phyloP scores from a whole-genome alignment of 805 yeast genomes.

The Schizosaccharomyces octosporus region DNA sequence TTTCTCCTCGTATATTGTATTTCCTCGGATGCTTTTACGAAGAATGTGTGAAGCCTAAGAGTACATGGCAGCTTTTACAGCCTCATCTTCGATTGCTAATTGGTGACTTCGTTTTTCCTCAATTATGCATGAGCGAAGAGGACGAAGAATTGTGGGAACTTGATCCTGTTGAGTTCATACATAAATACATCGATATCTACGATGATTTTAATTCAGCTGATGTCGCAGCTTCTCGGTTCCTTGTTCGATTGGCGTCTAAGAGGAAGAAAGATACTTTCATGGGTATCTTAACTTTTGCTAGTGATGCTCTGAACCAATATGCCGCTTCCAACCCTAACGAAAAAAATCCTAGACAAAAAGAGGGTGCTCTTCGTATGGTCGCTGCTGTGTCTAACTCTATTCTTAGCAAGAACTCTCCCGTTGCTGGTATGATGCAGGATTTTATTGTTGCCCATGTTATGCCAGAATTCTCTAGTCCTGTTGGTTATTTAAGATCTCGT shows the following conservation, averaged over 20 bases:
- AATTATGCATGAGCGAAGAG: constrained; percentile 43
- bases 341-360: constrained; percentile 35
- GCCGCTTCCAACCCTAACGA: constrained; percentile 14
- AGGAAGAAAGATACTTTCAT: constrained; percentile 35
- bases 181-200: constrained; percentile 34
- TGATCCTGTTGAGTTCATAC: constrained; percentile 75
- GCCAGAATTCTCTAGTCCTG: constrained; percentile 41
- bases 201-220: constrained; percentile 48
- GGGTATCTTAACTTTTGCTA: constrained; percentile 37
- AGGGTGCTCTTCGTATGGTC: constrained; percentile 56
- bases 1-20: constrained; percentile 11
- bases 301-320: constrained; percentile 17
- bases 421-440: constrained; percentile 36
- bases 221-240: constrained; percentile 49
- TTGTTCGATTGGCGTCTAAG: constrained; percentile 47
- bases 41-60: constrained; percentile 30
- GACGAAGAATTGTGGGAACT: constrained; percentile 52
- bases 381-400: constrained; percentile 42
- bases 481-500: constrained; percentile 40
- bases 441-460: constrained; percentile 39
- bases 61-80: constrained; percentile 42
- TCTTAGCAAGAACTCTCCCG: constrained; percentile 30
- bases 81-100: constrained; percentile 42
- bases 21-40: constrained; percentile 29
- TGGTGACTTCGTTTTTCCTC: constrained; percentile 49